Evolutionary conservation across 768 basidiomycete species (phyloP).

Genomic region (Wakefieldia striispora): DNA sequence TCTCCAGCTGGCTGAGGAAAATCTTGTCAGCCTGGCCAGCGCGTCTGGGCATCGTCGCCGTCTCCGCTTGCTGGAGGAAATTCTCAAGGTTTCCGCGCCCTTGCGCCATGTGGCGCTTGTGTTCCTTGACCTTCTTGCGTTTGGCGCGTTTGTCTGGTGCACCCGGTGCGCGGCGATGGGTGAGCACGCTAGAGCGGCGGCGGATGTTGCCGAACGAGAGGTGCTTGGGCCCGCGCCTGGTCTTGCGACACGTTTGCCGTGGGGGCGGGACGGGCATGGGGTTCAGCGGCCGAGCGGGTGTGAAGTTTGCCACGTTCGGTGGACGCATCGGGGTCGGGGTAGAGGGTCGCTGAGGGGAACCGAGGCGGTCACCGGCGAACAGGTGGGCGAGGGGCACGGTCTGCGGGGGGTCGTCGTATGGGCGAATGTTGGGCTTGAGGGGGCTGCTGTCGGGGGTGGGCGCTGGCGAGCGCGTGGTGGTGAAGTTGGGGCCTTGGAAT

Average conservation of each 20-base stretch:
- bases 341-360: not conserved
- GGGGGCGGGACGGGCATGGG: not conserved
- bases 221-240: conserved; percentile 15
- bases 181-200: not conserved
- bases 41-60: conserved; percentile 12
- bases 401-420: conserved; percentile 11
- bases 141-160: conserved; percentile 7
- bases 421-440: not conserved
- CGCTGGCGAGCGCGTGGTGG: conserved; percentile 10
- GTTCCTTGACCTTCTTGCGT: not conserved
- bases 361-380: not conserved
- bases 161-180: conserved; percentile 4
- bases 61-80: conserved; percentile 14
- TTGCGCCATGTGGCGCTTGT: conserved; percentile 1
- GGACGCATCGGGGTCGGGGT: not conserved
- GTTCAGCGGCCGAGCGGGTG: not conserved
- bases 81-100: not conserved
- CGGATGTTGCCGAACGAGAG: conserved; percentile 8
- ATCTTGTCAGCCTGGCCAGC: conserved; percentile 23
- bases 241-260: conserved; percentile 2
- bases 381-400: conserved; percentile 3
- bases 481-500: conserved; percentile 12
- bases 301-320: not conserved
- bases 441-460: conserved; percentile 22
- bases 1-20: conserved; percentile 23